Base-by-base conservation (phyloP, 352 stramenopile species). In the Elongisporangium prolatum region DNA sequence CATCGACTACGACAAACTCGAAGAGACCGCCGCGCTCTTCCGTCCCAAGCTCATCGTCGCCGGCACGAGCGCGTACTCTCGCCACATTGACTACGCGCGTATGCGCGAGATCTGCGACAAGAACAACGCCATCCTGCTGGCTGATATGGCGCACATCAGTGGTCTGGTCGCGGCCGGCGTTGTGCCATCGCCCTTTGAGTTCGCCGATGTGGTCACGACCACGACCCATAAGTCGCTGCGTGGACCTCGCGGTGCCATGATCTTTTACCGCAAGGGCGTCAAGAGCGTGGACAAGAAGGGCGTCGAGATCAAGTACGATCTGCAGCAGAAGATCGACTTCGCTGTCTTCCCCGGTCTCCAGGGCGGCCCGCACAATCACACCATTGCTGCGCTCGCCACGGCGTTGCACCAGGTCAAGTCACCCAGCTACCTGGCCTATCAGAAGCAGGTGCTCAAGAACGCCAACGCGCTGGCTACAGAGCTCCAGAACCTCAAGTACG, bases 91-190 rank as follows among this genome's bases (percentile, higher is more conserved):
- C 80, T 99, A 99, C 75, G 92, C 97, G 69, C 91, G 96, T 57
- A 99, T 99, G 83, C 93, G 94, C 50, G 75, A 98, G 66, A 97
- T 99, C 75, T 97, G 95, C 21, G 72, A 91, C 64, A 67, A 89
- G 68, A 68, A 98, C 63, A 96, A 97, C 52, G 96, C 97, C 6
- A 97, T 98, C 61, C 74, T 99, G 53, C 76, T 99, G 49, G 85
- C 96, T 8, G 98, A 99, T 73, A 99, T 99, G 97, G 97, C 98
- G 25, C 98, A 99, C 81, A 99, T 99, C 80, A 98, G 88, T 21
- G 98, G 98, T 44, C 84, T 99, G 21, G 95, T 99, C 44, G 91
- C 97, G 7, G 89, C 86, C 18, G 89, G 95, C 48, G 95, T 98
- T 9, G 97, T 99, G 57, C 97, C 97, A 1, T 97, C 91, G 22